phyloP scores from a whole-genome alignment of 2,329 filamentous ascomycete species.

The Aspergillaceae sp. region DNA sequence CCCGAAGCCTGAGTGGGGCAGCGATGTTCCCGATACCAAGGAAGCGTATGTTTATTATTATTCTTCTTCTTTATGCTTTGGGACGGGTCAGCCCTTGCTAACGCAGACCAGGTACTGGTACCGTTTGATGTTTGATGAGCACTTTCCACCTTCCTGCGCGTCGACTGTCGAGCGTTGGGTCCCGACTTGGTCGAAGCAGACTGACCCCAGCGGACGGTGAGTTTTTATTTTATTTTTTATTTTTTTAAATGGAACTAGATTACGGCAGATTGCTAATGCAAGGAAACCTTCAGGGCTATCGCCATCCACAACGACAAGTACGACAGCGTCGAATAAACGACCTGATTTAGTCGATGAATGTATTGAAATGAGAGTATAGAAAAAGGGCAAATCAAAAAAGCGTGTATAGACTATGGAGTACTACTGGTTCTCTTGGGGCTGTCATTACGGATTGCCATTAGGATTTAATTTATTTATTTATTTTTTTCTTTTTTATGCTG shows the following conservation, averaged over 20 bases:
- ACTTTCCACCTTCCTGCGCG: slow-evolving; percentile 87
- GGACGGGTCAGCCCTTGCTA: slow-evolving; percentile 4
- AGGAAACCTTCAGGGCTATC: slow-evolving; percentile 53
- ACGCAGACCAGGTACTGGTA: slow-evolving; percentile 71
- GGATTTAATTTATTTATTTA: too few relatives aligned
- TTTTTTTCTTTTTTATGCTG: too few relatives aligned
- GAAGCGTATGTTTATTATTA: slow-evolving; percentile 60
- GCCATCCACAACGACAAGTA: slow-evolving; percentile 69
- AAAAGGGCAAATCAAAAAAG: not conserved
- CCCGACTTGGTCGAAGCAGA: slow-evolving; percentile 94
- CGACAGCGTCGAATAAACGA: slow-evolving; percentile 36
- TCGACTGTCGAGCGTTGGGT: slow-evolving; percentile 94
- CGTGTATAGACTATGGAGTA: not conserved
- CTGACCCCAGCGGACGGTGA: slow-evolving; percentile 85
- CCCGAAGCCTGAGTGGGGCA: slow-evolving; percentile 92
- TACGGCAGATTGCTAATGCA: too few relatives aligned
- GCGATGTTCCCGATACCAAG: slow-evolving; percentile 89
- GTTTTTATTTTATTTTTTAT: slow-evolving; percentile 10
- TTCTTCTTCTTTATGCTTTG: not conserved
- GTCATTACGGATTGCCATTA: too few relatives aligned
- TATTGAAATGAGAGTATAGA: not conserved
- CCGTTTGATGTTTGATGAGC: slow-evolving; percentile 96
- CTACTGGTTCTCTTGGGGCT: too few relatives aligned
- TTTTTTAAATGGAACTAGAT: too few relatives aligned
- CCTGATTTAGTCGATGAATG: not conserved